Conservation (phyloP, 2,329 filamentous ascomycete genomes). For the Aureobasidium sp. region DNA sequence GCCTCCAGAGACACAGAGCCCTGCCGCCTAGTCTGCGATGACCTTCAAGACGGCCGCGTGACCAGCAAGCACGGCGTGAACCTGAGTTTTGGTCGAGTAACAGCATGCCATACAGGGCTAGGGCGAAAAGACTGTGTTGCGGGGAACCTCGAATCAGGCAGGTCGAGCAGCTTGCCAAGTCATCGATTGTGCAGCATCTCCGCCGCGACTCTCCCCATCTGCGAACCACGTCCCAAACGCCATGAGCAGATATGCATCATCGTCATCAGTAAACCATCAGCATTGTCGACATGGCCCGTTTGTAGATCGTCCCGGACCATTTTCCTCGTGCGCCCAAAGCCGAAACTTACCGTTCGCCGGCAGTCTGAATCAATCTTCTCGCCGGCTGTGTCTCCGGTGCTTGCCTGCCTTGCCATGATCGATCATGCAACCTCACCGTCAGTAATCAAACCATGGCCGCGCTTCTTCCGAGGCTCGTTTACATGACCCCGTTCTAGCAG, state of each 20-base stretch:
- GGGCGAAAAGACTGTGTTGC: background rate
- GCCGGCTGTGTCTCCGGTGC: background rate
- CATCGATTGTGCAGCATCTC: background rate
- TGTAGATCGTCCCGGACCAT: background rate
- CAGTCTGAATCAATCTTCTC: background rate
- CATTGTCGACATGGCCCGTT: background rate
- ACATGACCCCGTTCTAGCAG: background rate
- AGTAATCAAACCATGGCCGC: too few species aligned
- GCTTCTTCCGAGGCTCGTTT: background rate
- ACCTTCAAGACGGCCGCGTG: background rate
- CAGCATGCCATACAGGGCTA: background rate
- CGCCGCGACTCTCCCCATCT: background rate
- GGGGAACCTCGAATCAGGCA: background rate
- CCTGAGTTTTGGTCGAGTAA: conserved; percentile 7
- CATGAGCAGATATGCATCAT: background rate
- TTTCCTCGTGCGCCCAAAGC: background rate
- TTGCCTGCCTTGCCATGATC: background rate
- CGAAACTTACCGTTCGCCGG: background rate
- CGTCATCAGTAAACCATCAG: background rate
- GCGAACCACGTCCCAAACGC: background rate
- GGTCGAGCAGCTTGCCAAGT: background rate
- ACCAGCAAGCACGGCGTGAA: background rate
- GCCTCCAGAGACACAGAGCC: background rate
- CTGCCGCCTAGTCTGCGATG: background rate
- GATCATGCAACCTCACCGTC: too few species aligned